Evolutionary conservation across 73 alveolate genomes (phyloP).

Genomic region (Effrenium voratum): DNA sequence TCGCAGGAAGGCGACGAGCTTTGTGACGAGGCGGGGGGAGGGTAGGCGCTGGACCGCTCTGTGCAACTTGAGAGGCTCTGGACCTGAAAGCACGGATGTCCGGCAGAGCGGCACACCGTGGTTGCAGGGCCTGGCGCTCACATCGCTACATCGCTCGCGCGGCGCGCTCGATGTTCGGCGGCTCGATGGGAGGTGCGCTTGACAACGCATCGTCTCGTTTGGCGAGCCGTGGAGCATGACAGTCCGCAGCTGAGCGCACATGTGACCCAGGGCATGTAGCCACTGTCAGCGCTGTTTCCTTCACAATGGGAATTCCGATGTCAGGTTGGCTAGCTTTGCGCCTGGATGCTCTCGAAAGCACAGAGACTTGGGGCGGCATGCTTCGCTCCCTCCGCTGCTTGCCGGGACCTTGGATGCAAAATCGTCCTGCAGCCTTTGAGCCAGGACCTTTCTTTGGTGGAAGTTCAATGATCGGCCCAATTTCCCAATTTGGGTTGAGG

Average conservation of each 20-base stretch:
- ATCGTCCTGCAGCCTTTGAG: neutral
- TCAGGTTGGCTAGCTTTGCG: conserved; percentile 88
- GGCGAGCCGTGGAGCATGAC: conserved; percentile 69
- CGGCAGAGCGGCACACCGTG: conserved; percentile 59
- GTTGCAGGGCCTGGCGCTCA: conserved; percentile 30
- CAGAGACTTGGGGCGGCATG: conserved; percentile 34
- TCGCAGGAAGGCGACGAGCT: conserved; percentile 78
- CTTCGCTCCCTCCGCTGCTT: conserved; percentile 71
- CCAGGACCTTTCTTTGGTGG: neutral
- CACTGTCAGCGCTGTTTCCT: too few species aligned
- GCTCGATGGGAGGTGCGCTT: conserved; percentile 36
- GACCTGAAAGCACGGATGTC: conserved; percentile 41
- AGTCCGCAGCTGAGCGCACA: conserved; percentile 12
- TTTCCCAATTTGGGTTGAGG: neutral
- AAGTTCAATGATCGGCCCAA: neutral
- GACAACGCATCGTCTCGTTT: conserved; percentile 71
- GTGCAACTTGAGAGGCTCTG: neutral
- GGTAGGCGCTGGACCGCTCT: neutral
- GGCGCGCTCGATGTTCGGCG: neutral
- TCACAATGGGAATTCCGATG: neutral
- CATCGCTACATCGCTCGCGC: too few species aligned
- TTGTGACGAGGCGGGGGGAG: conserved; percentile 53
- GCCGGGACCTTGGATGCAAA: neutral
- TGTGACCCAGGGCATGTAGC: neutral
- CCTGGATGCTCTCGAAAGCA: conserved; percentile 27